phyloP scores from a whole-genome alignment of 2,329 filamentous ascomycete genomes.

The Furcasterigmium sp. region DNA sequence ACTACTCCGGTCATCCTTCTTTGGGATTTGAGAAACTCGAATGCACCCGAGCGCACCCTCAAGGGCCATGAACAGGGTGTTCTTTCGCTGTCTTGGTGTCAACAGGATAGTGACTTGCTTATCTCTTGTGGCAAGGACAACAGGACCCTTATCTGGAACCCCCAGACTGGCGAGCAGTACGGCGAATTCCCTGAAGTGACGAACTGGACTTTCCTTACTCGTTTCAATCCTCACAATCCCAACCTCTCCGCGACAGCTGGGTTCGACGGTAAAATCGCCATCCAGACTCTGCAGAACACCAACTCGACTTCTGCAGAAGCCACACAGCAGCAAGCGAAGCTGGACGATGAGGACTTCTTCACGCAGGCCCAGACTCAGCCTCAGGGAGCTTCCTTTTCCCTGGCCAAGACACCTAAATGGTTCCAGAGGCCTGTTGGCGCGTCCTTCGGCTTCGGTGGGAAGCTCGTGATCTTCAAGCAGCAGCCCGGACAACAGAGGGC shows the following conservation, averaged over 20 bases:
- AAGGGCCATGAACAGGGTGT: constrained; percentile 93
- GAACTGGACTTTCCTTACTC: constrained; percentile 98
- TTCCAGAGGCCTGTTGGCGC: constrained; percentile 78
- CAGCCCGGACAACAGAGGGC: constrained; percentile 58
- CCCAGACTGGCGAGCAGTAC: constrained; percentile 78
- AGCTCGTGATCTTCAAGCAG: constrained; percentile 69
- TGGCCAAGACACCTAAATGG: constrained; percentile 85
- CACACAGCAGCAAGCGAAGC: constrained; percentile 60
- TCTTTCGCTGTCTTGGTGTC: constrained; percentile 91
- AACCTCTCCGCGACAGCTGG: constrained; percentile 90
- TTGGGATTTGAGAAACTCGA: constrained; percentile 95
- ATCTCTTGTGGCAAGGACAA: constrained; percentile 97
- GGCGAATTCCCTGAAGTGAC: constrained; percentile 96
- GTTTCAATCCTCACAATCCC: constrained; percentile 91
- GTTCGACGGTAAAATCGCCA: constrained; percentile 91
- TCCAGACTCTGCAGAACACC: constrained; percentile 93
- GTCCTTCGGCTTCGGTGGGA: constrained; percentile 93
- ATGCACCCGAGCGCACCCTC: constrained; percentile 83
- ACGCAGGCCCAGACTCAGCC: constrained; percentile 87
- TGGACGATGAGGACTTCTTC: constrained; percentile 96
- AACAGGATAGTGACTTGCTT: constrained; percentile 81
- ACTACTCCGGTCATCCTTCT: constrained; percentile 81
- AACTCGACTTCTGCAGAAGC: constrained; percentile 69
- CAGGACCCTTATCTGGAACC: constrained; percentile 92
- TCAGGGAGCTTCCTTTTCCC: constrained; percentile 82